Conservation (phyloP, 129 eudicot species). For the Silybum marianum region DNA sequence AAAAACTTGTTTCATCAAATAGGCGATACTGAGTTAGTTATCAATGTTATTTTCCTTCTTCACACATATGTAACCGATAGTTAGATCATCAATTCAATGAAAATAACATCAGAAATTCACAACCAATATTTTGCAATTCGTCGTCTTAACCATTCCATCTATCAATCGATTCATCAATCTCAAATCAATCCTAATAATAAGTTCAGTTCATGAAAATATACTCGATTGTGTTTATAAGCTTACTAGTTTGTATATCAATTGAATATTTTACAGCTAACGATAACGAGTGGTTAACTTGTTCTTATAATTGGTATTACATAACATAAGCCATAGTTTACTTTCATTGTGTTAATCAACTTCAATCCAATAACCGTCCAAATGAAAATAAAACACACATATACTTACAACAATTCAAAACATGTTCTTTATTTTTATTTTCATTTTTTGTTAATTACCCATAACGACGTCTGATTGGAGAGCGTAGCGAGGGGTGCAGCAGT, state of each 20-base stretch:
- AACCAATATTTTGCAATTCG: too few relatives aligned
- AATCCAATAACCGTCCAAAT: conserved; percentile 6
- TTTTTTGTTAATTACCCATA: conserved; percentile 18
- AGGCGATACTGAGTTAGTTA: too few relatives aligned
- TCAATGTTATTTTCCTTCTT: too few relatives aligned
- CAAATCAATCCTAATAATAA: background rate
- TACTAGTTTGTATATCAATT: background rate
- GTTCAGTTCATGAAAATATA: background rate
- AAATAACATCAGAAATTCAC: background rate
- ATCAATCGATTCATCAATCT: background rate
- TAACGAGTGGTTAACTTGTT: background rate
- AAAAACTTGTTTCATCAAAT: too few relatives aligned
- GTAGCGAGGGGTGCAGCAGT: conserved; percentile 37
- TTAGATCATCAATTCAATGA: background rate
- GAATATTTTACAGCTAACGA: background rate
- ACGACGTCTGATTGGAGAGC: conserved; percentile 40
- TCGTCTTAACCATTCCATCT: background rate
- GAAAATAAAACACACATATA: conserved; percentile 9
- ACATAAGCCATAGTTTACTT: background rate
- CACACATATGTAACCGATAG: too few relatives aligned
- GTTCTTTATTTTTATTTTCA: background rate
- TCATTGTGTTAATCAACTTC: conserved; percentile 7
- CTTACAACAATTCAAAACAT: conserved; percentile 17
- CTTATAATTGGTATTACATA: background rate
- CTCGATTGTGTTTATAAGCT: background rate